A percentile compares a stretch with the other conserved stretches of the same genome.
Conservation (phyloP, 202 grass and related monocot genomes). For the Hordeum pubiflorum region DNA sequence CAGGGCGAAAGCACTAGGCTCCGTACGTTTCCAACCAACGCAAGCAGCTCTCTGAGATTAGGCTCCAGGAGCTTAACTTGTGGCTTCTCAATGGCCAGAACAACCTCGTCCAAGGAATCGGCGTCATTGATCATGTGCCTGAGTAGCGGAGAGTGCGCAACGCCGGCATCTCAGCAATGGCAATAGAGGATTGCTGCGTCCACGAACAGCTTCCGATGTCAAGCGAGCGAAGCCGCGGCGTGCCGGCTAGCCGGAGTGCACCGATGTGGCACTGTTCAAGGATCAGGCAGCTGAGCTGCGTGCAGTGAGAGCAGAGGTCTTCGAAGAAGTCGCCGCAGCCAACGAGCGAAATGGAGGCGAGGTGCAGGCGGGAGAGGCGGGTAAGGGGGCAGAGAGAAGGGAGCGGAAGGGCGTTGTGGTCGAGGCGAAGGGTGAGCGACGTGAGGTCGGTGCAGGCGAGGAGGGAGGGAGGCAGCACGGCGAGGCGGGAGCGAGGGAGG, state of each 20-base stretch:
- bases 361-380: constrained; percentile 28
- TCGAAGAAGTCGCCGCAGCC: constrained; percentile 29
- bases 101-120: constrained; percentile 7
- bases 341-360: constrained; percentile 19
- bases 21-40: constrained; percentile 30
- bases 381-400: constrained; percentile 29
- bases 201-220: constrained; percentile 36
- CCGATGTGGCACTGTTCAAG: constrained; percentile 36
- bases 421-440: constrained; percentile 32
- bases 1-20: constrained; percentile 50
- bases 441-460: constrained; percentile 37
- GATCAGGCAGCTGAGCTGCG: constrained; percentile 13
- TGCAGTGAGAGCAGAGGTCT: constrained; percentile 32
- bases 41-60: constrained; percentile 33
- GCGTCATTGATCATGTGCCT: constrained; percentile 21
- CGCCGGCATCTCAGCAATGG: constrained; percentile 17
- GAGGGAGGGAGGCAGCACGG: constrained; percentile 30
- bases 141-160: constrained; percentile 33
- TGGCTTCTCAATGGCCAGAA: constrained; percentile 30
- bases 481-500: constrained; percentile 46
- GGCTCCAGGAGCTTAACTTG: constrained; percentile 20
- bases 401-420: constrained; percentile 28
- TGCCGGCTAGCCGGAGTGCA: constrained; percentile 25
- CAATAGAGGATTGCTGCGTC: constrained; percentile 27
- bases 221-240: constrained; percentile 28